phyloP scores from a whole-genome alignment of 2,329 filamentous ascomycete species.

The Cylindrodendrum hubeiense region DNA sequence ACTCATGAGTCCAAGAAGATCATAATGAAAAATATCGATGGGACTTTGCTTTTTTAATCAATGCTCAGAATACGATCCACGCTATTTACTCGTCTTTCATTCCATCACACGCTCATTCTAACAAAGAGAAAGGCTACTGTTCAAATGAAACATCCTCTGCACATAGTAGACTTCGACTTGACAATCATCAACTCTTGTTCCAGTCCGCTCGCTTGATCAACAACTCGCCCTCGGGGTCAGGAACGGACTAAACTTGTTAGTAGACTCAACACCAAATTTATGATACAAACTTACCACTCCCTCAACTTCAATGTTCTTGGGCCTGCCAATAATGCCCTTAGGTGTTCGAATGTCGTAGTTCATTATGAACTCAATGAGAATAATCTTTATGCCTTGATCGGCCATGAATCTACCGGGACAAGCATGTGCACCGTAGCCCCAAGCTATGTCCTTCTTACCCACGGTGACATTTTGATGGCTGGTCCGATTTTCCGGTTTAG shows the following conservation, averaged over 20 bases:
- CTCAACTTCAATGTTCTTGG: conserved; percentile 20
- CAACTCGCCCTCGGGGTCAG: conserved; percentile 16
- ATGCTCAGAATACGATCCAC: no score
- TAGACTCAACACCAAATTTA: not conserved
- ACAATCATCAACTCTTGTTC: not conserved
- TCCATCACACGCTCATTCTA: not conserved
- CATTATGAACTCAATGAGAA: conserved; percentile 18
- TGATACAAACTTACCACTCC: conserved; percentile 8
- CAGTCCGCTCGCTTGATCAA: not conserved
- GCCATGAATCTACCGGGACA: conserved; percentile 24
- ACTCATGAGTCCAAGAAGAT: no score
- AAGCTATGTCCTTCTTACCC: conserved; percentile 21
- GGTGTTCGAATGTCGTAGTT: conserved; percentile 15
- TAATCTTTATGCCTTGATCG: conserved; percentile 18
- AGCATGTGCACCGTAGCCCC: conserved; percentile 22
- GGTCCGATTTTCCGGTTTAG: not conserved
- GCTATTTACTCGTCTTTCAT: no score
- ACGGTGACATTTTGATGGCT: conserved; percentile 13
- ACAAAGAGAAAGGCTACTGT: not conserved
- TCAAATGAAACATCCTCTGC: no score
- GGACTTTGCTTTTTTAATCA: no score
- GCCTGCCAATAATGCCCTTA: not conserved
- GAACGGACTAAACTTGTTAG: conserved; percentile 1
- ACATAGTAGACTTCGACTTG: not conserved
- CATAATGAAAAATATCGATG: no score